phyloP scores from a whole-genome alignment of 2,329 filamentous ascomycete genomes.

The Penicillium sp. region DNA sequence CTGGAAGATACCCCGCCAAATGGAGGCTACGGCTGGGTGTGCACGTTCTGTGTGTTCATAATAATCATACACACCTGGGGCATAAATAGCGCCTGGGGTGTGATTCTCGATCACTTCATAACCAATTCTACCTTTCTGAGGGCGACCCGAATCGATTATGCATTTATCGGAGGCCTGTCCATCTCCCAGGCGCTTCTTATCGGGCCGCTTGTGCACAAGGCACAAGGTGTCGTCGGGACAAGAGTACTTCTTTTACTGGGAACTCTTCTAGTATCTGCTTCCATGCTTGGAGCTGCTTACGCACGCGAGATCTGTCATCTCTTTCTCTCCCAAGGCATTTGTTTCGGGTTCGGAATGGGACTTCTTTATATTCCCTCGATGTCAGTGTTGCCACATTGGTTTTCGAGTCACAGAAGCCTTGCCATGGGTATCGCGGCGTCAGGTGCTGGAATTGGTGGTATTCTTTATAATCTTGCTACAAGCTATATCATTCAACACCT shows the following conservation, averaged over 20 bases:
- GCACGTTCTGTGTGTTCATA: not conserved
- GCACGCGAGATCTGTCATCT: conserved; percentile 41
- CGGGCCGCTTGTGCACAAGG: conserved; percentile 22
- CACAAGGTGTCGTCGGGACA: conserved; percentile 24
- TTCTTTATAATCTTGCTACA: conserved; percentile 37
- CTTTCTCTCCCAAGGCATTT: conserved; percentile 42
- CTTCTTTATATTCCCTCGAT: conserved; percentile 42
- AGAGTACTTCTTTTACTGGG: conserved; percentile 33
- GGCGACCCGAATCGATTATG: conserved; percentile 28
- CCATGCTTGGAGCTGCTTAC: conserved; percentile 41
- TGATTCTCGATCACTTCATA: conserved; percentile 47
- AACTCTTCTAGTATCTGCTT: conserved; percentile 32
- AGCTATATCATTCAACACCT: conserved; percentile 39
- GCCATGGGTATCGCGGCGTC: conserved; percentile 43
- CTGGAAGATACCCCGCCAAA: not conserved
- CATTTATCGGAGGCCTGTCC: conserved; percentile 33
- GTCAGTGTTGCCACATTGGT: conserved; percentile 45
- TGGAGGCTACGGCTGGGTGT: conserved; percentile 3
- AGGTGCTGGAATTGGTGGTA: conserved; percentile 44
- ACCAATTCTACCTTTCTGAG: conserved; percentile 27
- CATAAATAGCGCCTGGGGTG: conserved; percentile 32
- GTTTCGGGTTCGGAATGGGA: conserved; percentile 43
- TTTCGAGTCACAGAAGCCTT: conserved; percentile 38
- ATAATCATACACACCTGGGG: conserved; percentile 5
- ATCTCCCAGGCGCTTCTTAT: conserved; percentile 27